Percentiles rank a stretch among this genome's conserved stretches.
Evolutionary conservation across 306 rosid species (phyloP).

Genomic region (Arachis stenosperma): DNA sequence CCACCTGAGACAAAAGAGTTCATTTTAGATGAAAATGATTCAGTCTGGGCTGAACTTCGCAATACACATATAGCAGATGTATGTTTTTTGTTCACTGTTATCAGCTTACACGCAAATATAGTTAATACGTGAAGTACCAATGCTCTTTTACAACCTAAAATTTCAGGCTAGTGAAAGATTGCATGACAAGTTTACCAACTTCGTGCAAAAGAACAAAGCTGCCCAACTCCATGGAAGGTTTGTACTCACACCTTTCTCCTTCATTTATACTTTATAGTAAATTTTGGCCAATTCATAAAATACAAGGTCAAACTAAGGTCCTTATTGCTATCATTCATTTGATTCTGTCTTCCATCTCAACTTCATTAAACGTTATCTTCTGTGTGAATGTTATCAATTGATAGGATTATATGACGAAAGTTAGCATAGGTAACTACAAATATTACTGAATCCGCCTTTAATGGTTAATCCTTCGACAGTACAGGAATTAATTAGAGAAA

Average conservation of each 20-base stretch:
- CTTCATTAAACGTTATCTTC: neutral
- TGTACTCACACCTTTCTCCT: constrained; percentile 34
- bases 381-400: neutral
- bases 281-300: constrained; percentile 38
- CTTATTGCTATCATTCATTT: constrained; percentile 23
- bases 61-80: constrained; percentile 95
- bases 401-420: neutral
- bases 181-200: constrained; percentile 78
- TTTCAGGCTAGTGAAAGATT: constrained; percentile 92
- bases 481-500: neutral
- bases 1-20: constrained; percentile 77
- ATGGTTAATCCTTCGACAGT: neutral
- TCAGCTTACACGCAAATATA: constrained; percentile 21
- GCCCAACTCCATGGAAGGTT: constrained; percentile 93
- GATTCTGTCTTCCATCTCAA: neutral
- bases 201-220: constrained; percentile 83
- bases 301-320: constrained; percentile 18
- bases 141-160: constrained; percentile 40
- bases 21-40: constrained; percentile 74
- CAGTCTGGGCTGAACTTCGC: constrained; percentile 96
- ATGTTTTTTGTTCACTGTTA: constrained; percentile 38
- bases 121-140: constrained; percentile 30
- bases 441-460: neutral
- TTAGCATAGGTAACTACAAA: neutral
- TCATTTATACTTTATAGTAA: constrained; percentile 35